phyloP scores from a whole-genome alignment of 116 monocot genomes.

The Trichopus zeylanicus region DNA sequence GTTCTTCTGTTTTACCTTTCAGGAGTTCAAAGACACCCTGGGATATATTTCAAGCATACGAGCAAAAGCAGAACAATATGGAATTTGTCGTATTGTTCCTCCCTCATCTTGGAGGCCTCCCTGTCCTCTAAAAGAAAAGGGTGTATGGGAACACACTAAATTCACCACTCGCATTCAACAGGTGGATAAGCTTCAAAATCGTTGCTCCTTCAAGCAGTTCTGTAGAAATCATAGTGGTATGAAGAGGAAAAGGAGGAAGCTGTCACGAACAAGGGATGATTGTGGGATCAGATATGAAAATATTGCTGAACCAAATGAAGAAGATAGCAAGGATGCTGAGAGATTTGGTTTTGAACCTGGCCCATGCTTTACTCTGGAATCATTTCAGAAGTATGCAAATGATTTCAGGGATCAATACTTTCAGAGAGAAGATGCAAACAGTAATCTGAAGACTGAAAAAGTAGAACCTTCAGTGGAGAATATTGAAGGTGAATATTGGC shows the following conservation, averaged over 20 bases:
- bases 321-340: slow-evolving; percentile 18
- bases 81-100: slow-evolving; percentile 79
- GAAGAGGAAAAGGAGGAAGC: slow-evolving; percentile 35
- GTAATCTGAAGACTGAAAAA: background rate
- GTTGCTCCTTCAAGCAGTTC: slow-evolving; percentile 20
- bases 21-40: slow-evolving; percentile 90
- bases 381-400: slow-evolving; percentile 71
- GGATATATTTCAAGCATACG: slow-evolving; percentile 75
- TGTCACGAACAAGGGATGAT: slow-evolving; percentile 3
- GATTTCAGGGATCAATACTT: slow-evolving; percentile 69
- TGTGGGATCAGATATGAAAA: slow-evolving; percentile 4
- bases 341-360: slow-evolving; percentile 81
- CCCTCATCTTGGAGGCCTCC: slow-evolving; percentile 18
- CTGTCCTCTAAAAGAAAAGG: slow-evolving; percentile 23
- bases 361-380: slow-evolving; percentile 55
- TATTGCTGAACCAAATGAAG: slow-evolving; percentile 10
- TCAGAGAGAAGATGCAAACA: slow-evolving; percentile 6
- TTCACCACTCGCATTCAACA: slow-evolving; percentile 35
- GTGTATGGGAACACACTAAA: slow-evolving; percentile 24
- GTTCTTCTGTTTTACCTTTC: background rate
- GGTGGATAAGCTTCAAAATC: slow-evolving; percentile 47
- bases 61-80: slow-evolving; percentile 75
- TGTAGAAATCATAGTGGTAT: slow-evolving; percentile 1
- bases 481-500: slow-evolving; percentile 70
- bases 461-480: slow-evolving; percentile 44